Conservation (phyloP, 768 basidiomycete genomes). For the Leccinum longicurvipes region DNA sequence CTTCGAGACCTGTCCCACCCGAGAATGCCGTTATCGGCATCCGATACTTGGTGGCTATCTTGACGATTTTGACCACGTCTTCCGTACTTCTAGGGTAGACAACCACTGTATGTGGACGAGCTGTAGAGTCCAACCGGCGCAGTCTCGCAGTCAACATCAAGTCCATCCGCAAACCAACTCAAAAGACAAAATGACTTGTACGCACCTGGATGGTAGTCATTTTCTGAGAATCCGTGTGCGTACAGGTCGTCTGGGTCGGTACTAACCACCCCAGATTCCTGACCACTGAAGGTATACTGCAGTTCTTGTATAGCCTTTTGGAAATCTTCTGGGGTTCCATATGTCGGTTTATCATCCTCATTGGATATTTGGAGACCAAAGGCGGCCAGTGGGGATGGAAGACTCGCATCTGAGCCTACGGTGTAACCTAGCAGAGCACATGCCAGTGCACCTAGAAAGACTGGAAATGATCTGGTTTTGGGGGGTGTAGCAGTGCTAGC, state of each 20-base stretch:
- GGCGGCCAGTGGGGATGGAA: slow-evolving; percentile 2
- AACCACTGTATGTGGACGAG: slow-evolving; percentile 51
- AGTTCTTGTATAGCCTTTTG: slow-evolving; percentile 51
- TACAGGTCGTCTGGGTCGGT: slow-evolving; percentile 51
- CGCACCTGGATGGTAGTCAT: slow-evolving; percentile 50
- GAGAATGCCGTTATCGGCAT: slow-evolving; percentile 80
- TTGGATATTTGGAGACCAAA: slow-evolving; percentile 1
- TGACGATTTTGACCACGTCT: slow-evolving; percentile 78
- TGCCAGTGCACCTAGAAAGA: slow-evolving; percentile 19
- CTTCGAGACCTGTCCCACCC: slow-evolving; percentile 81
- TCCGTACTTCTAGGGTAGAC: slow-evolving; percentile 69
- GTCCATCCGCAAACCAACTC: not conserved
- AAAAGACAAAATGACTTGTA: not conserved
- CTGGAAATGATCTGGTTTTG: slow-evolving; percentile 1
- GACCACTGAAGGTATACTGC: slow-evolving; percentile 30
- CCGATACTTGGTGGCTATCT: slow-evolving; percentile 66
- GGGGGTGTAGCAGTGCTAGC: slow-evolving; percentile 6
- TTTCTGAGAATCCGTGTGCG: slow-evolving; percentile 52
- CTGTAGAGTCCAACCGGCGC: slow-evolving; percentile 22
- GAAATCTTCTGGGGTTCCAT: slow-evolving; percentile 55
- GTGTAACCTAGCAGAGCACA: slow-evolving; percentile 24
- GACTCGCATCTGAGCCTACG: slow-evolving; percentile 12
- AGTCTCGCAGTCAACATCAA: not conserved
- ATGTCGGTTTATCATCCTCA: slow-evolving; percentile 29
- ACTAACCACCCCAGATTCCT: slow-evolving; percentile 33